These are phyloP conservation scores for Lasiosphaeriaceae sp. DNA, from an alignment of 495 filamentous ascomycete genomes.

Conservation along the genomic window DNA sequence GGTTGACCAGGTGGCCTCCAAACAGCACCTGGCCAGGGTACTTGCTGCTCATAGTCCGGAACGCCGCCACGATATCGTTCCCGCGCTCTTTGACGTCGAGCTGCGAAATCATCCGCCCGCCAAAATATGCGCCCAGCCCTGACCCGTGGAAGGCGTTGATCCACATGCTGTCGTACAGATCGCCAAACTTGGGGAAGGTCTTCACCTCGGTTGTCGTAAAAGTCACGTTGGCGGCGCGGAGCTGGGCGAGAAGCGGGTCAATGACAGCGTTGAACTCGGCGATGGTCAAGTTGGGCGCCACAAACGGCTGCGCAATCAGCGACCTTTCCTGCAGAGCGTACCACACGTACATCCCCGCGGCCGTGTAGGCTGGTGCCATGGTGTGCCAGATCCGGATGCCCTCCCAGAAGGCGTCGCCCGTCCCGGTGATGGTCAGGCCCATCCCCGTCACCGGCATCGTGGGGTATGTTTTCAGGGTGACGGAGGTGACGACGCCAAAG, in stretches of 20 bases:
- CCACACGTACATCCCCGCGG: constrained; percentile 37
- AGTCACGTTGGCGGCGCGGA: constrained; percentile 23
- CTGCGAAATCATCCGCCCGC: constrained; percentile 9
- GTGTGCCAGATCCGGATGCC: constrained; percentile 39
- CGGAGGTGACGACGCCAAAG: constrained; percentile 50
- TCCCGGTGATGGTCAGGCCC: constrained; percentile 11
- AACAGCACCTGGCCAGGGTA: constrained; percentile 13
- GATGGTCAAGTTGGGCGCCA: constrained; percentile 16
- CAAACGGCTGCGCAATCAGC: constrained; percentile 24
- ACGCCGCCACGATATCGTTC: constrained; percentile 22
- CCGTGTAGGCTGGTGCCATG: constrained; percentile 28
- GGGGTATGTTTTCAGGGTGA: constrained; percentile 35
- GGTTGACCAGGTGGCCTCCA: constrained; percentile 34
- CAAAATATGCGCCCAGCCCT: neutral
- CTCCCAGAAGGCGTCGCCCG: constrained; percentile 44
- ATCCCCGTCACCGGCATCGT: constrained; percentile 24
- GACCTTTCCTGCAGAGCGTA: constrained; percentile 21
- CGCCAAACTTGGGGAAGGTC: neutral
- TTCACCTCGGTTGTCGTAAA: constrained; percentile 13
- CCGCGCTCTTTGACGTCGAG: constrained; percentile 25
- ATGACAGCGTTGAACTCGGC: constrained; percentile 26
- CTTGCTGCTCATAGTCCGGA: constrained; percentile 18
- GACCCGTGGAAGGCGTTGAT: neutral
- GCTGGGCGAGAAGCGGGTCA: constrained; percentile 28
- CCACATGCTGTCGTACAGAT: constrained; percentile 11